Percentiles rank a stretch among this genome's conserved stretches.
Conservation (phyloP, 192 early-diverging fungal genomes). For the Funneliformis geosporum region DNA sequence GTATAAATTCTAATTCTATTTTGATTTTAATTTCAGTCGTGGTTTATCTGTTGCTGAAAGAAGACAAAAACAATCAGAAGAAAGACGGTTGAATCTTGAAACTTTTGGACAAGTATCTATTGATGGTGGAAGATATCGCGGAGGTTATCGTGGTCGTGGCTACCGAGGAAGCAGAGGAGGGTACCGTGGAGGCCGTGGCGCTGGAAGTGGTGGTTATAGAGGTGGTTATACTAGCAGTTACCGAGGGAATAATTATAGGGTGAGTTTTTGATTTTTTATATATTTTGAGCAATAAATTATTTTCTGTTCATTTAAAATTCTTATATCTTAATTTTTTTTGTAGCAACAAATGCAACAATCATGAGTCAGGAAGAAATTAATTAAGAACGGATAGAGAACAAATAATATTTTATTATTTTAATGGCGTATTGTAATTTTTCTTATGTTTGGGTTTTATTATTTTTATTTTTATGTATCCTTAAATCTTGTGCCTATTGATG, state of each 20-base stretch:
- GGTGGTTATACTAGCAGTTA: constrained; percentile 47
- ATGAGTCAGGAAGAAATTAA: neutral
- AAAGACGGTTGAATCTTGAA: constrained; percentile 90
- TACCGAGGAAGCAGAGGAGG: constrained; percentile 46
- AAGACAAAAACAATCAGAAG: constrained; percentile 78
- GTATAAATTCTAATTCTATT: neutral
- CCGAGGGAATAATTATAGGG: constrained; percentile 36
- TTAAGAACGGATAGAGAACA: neutral
- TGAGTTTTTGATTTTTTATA: neutral
- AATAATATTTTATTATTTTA: neutral
- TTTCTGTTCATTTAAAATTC: neutral
- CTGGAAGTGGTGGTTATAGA: constrained; percentile 48
- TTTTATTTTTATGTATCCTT: neutral
- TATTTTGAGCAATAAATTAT: neutral
- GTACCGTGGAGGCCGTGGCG: constrained; percentile 49
- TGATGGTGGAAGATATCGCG: constrained; percentile 65
- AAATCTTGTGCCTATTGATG: neutral
- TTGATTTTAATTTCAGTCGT: constrained; percentile 1
- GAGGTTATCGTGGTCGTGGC: constrained; percentile 58
- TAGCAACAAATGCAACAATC: neutral
- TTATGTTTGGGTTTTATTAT: neutral
- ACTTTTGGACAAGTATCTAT: constrained; percentile 92
- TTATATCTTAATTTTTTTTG: neutral
- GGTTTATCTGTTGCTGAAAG: constrained; percentile 64
- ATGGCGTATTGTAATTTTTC: neutral